A percentile compares a stretch with the other conserved stretches of the same genome.
Evolutionary conservation across 2,329 filamentous ascomycete genomes (phyloP).

Genomic region (Reticulascus tulasneorum): DNA sequence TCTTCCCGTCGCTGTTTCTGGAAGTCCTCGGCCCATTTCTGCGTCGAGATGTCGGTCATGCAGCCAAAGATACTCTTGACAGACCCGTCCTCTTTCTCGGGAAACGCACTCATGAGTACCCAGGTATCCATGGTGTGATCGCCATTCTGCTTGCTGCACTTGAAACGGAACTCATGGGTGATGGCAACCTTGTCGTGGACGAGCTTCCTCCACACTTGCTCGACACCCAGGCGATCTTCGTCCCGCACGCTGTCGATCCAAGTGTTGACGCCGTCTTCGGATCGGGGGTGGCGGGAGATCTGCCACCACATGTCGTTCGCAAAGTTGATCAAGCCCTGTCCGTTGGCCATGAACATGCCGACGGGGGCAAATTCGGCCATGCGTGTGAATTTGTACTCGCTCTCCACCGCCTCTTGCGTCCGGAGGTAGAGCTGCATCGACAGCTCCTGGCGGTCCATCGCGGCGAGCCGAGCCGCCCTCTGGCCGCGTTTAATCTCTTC

Average conservation of each 20-base stretch:
- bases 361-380: conserved; percentile 84
- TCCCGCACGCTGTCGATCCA: conserved; percentile 72
- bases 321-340: conserved; percentile 67
- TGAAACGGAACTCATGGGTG: conserved; percentile 73
- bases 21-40: conserved; percentile 79
- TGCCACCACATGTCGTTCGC: conserved; percentile 78
- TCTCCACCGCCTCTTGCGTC: conserved; percentile 59
- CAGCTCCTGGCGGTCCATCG: conserved; percentile 71
- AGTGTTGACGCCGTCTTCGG: conserved; percentile 52
- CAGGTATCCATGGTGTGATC: conserved; percentile 64
- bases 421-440: conserved; percentile 68
- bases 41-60: conserved; percentile 80
- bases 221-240: conserved; percentile 59
- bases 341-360: conserved; percentile 80
- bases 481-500: conserved; percentile 76
- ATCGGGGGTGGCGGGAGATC: conserved; percentile 63
- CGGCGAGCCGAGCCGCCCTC: conserved; percentile 68
- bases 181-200: conserved; percentile 59
- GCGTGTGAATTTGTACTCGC: conserved; percentile 74
- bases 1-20: conserved; percentile 76
- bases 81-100: conserved; percentile 60
- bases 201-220: conserved; percentile 59
- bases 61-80: conserved; percentile 75
- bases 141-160: conserved; percentile 59
- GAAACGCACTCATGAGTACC: conserved; percentile 74